Evolutionary conservation across 2,329 filamentous ascomycete genomes (phyloP).

Genomic region (Orbilia blumenaviensis): DNA sequence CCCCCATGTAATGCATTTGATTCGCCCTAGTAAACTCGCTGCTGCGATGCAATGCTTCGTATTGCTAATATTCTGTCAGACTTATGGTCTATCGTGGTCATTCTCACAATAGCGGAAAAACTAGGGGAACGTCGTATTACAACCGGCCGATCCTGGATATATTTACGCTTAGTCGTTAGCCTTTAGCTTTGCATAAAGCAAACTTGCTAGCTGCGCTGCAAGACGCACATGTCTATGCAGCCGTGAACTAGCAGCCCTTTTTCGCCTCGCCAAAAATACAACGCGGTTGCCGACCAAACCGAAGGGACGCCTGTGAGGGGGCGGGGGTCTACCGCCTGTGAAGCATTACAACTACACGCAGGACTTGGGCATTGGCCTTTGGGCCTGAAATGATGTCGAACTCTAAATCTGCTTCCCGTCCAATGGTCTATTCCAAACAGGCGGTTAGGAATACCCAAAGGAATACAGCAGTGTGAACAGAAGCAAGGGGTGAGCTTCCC

Average conservation of each 20-base stretch:
- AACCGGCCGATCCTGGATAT: neutral
- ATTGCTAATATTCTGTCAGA: neutral
- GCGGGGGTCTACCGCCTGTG: conserved; percentile 1
- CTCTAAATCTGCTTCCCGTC: neutral
- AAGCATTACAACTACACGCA: conserved; percentile 3
- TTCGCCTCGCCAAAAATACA: conserved; percentile 11
- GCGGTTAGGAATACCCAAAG: neutral
- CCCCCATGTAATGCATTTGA: too few species aligned
- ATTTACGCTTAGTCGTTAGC: neutral
- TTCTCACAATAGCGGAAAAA: neutral
- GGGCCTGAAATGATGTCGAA: neutral
- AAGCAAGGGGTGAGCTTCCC: conserved; percentile 6
- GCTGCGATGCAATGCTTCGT: neutral
- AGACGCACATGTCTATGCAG: neutral
- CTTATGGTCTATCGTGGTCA: neutral
- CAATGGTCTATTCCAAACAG: neutral
- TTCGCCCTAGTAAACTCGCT: too few species aligned
- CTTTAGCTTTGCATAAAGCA: conserved; percentile 5
- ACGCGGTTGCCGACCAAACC: conserved; percentile 8
- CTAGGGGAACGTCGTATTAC: neutral
- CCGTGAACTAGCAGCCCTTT: neutral
- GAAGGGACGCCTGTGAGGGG: neutral
- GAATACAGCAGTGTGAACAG: neutral
- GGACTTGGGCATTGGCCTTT: neutral
- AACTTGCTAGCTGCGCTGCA: conserved; percentile 14